A percentile compares a stretch with the other conserved stretches of the same genome.
phyloP scores from a whole-genome alignment of 2,329 filamentous ascomycete species.

The Xylaria sp. region DNA sequence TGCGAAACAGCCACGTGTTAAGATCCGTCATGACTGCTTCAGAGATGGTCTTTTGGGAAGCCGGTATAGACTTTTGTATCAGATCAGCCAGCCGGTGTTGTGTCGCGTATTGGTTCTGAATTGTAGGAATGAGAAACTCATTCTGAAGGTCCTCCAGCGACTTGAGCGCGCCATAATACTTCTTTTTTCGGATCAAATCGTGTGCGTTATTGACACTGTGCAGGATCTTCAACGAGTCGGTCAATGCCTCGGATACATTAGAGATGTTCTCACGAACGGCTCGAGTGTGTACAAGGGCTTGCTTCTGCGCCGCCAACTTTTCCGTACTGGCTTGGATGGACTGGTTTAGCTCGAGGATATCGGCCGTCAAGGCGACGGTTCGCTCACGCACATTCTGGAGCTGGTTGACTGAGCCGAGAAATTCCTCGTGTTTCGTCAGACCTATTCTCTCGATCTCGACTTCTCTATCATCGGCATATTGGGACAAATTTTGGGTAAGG shows the following conservation, averaged over 20 bases:
- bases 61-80: conserved; percentile 94
- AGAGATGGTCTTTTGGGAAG: conserved; percentile 89
- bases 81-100: conserved; percentile 94
- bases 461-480: conserved; percentile 86
- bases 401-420: conserved; percentile 90
- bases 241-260: conserved; percentile 85
- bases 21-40: conserved; percentile 97
- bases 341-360: conserved; percentile 91
- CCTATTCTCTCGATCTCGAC: conserved; percentile 92
- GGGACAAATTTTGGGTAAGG: conserved; percentile 77
- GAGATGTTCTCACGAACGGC: conserved; percentile 94
- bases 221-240: conserved; percentile 89
- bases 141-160: conserved; percentile 95
- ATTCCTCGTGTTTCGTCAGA: conserved; percentile 95
- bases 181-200: conserved; percentile 88
- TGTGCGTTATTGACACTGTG: conserved; percentile 93
- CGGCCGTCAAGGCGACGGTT: conserved; percentile 83
- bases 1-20: conserved; percentile 95
- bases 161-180: conserved; percentile 92
- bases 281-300: conserved; percentile 88
- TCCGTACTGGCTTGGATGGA: conserved; percentile 95
- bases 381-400: conserved; percentile 91
- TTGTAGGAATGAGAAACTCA: conserved; percentile 78
- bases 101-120: conserved; percentile 83
- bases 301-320: conserved; percentile 92